Percentiles rank a stretch among this genome's conserved stretches.
Evolutionary conservation across 1,139 yeast genomes (phyloP).

Genomic region (Debaryomycetaceae sp.): DNA sequence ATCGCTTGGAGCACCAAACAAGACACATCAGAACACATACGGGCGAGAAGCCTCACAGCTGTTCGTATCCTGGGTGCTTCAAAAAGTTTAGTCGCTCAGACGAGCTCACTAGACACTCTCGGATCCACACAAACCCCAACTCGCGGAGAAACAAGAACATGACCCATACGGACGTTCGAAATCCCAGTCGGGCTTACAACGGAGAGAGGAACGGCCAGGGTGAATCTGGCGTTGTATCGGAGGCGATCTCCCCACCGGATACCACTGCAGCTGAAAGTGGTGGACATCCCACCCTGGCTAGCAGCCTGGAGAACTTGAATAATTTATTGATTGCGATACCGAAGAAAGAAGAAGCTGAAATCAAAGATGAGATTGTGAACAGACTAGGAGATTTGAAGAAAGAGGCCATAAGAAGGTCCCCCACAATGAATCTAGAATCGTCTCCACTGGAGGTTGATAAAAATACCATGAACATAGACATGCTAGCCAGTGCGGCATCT

Average conservation of each 20-base stretch:
- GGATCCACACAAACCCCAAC: slow-evolving; percentile 82
- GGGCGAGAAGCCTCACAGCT: slow-evolving; percentile 91
- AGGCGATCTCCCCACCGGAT: neutral
- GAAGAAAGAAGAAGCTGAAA: neutral
- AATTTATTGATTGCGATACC: neutral
- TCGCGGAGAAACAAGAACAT: slow-evolving; percentile 54
- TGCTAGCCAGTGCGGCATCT: slow-evolving; percentile 78
- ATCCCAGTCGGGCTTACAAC: neutral
- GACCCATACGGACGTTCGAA: slow-evolving; percentile 7
- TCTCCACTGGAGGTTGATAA: neutral
- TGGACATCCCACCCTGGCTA: neutral
- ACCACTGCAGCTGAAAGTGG: neutral
- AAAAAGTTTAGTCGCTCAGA: slow-evolving; percentile 86
- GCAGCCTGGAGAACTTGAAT: neutral
- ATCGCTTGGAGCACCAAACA: slow-evolving; percentile 89
- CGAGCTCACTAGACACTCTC: slow-evolving; percentile 83
- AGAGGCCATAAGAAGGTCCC: neutral
- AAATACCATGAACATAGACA: slow-evolving; percentile 56
- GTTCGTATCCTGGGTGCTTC: slow-evolving; percentile 82
- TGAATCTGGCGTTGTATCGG: neutral
- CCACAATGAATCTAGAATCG: neutral
- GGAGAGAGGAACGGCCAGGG: neutral
- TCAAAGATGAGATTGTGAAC: neutral
- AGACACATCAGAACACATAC: slow-evolving; percentile 94
- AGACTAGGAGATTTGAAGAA: neutral